Evolutionary conservation across 495 filamentous ascomycete species (phyloP), one percentile per base, ranked within the genome.

Genomic region (Collariella sp.): DNA sequence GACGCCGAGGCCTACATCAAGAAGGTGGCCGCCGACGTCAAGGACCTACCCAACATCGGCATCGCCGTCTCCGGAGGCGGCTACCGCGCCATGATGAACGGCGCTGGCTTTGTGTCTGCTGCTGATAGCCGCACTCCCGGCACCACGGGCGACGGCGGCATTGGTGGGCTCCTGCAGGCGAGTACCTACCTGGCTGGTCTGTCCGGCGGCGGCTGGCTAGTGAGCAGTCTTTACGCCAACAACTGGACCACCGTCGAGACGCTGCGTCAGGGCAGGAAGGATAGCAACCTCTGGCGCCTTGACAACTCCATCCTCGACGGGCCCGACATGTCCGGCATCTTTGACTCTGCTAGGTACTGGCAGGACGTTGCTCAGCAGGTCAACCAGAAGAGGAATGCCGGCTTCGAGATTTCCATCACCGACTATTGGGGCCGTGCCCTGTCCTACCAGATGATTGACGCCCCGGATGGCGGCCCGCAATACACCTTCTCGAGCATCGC

Each of bases 401-500:
- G 86, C 6, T 95, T 82, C 68, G 76, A 89, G 36, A 79, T 76
- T 24, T 83, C 86, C 1, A 74, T 97, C 53, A 96, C 93, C 0
- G 91, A 97, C 71, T 88, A 88, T 41, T 96, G 91, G 91, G 73
- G 71, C 15, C 84, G 90, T 31, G 86, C 84, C 12, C 75, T 97
- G 19, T 83, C 84, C 22, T 90, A 83, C 60, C 93, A 97, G 64
- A 78, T 97, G 51, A 79, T 96, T 63, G 85, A 91, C 65, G 86
- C 76, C 24, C 74, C 76, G 13, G 70, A 88, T 56, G 91, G 93
- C 22, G 91, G 89, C 0, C 81, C 86, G 13, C 76, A 74, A 5
- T 88, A 87, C 61, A 96, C 93, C 15, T 96, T 83, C 74, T 95
- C 89, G 19, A 94, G 89, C 34, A 91, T 97, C 62, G 85, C 85